Percentiles rank a stretch among this genome's conserved stretches.
These are phyloP conservation scores for Diddensiella transvaalensis DNA, from an alignment of 805 yeast species.

Conservation along the genomic window DNA sequence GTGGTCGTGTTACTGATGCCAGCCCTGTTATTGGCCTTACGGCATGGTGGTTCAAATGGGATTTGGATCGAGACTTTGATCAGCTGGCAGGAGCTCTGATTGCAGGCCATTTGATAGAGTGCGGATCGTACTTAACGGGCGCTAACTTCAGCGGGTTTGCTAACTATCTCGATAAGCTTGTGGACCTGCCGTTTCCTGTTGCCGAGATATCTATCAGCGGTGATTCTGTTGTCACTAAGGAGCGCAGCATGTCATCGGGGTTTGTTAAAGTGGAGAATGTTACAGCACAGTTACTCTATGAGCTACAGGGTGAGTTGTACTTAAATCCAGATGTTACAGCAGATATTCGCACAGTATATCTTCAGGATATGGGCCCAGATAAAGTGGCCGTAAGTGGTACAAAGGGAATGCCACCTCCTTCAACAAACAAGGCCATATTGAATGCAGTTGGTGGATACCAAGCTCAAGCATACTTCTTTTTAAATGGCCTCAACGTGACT, in stretches of 20 bases:
- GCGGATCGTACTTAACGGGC: constrained; percentile 24
- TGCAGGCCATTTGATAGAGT: constrained; percentile 28
- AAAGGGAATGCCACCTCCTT: not conserved
- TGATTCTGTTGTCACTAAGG: not conserved
- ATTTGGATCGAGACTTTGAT: constrained; percentile 16
- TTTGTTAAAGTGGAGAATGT: not conserved
- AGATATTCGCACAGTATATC: constrained; percentile 5
- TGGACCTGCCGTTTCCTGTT: not conserved
- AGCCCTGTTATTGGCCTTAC: not conserved
- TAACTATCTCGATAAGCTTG: not conserved
- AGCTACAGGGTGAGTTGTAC: constrained; percentile 28
- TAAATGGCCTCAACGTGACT: not conserved
- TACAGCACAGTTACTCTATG: constrained; percentile 25
- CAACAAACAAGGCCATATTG: not conserved
- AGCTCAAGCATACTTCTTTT: not conserved
- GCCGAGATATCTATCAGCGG: not conserved
- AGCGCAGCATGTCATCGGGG: not conserved
- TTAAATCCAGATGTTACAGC: constrained; percentile 27
- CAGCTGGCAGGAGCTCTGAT: constrained; percentile 24
- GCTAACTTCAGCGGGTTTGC: constrained; percentile 25
- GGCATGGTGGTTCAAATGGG: not conserved
- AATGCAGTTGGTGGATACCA: not conserved
- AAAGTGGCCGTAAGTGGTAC: not conserved
- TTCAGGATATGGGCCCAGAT: not conserved
- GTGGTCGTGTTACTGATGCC: not conserved